Evolutionary conservation across 2,329 filamentous ascomycete species (phyloP).

Genomic region (Talaromyces sp.): DNA sequence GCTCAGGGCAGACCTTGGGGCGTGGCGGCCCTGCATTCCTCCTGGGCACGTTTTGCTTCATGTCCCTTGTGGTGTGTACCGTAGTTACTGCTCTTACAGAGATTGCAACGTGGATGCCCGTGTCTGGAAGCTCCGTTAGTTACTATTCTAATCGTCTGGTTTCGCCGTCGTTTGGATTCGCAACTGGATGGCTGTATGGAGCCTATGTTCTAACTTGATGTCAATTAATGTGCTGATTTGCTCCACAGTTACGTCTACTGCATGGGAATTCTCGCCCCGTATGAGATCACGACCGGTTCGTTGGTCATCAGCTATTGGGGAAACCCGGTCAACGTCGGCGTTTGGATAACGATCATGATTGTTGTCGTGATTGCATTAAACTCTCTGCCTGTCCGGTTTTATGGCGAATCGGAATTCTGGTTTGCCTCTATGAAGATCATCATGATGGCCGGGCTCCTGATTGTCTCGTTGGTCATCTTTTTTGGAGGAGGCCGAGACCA

Average conservation of each 20-base stretch:
- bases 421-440: slow-evolving; percentile 49
- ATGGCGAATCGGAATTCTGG: slow-evolving; percentile 52
- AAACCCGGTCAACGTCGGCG: slow-evolving; percentile 35
- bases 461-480: slow-evolving; percentile 51
- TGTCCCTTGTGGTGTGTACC: slow-evolving; percentile 45
- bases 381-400: slow-evolving; percentile 43
- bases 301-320: slow-evolving; percentile 62
- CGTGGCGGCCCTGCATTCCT: slow-evolving; percentile 48
- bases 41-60: slow-evolving; percentile 47
- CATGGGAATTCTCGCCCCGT: slow-evolving; percentile 42
- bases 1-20: slow-evolving; percentile 47
- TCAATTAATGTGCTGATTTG: slow-evolving; percentile 22
- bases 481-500: slow-evolving; percentile 46
- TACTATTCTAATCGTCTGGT: slow-evolving; percentile 38
- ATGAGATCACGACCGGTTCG: slow-evolving; percentile 61
- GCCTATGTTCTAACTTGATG: slow-evolving; percentile 48
- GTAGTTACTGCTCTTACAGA: slow-evolving; percentile 45
- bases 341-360: slow-evolving; percentile 54
- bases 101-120: slow-evolving; percentile 35
- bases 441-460: slow-evolving; percentile 46
- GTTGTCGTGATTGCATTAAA: slow-evolving; percentile 51
- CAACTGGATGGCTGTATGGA: slow-evolving; percentile 45
- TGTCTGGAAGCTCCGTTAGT: slow-evolving; percentile 39
- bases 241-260: slow-evolving; percentile 42
- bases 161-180: slow-evolving; percentile 36